Evolutionary conservation across 2,329 filamentous ascomycete genomes (phyloP), one percentile per base, ranked within the genome.

Genomic region (Macrophomina pseudophaseolina): DNA sequence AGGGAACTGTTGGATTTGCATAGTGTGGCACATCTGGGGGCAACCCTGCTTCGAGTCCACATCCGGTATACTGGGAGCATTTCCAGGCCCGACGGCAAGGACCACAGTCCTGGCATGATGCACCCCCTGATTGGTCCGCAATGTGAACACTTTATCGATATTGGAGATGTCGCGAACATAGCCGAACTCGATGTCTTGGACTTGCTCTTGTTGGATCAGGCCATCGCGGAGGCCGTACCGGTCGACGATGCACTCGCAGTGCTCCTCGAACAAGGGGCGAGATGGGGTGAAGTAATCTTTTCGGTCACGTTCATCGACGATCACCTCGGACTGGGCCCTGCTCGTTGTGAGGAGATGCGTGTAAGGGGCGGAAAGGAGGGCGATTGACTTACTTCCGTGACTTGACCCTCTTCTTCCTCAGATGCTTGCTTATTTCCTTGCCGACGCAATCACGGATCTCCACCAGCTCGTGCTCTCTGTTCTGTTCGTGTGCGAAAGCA

Each of bases 351-450:
- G 51, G 5, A 14, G 6, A 63, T n/a, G 14, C 18, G 12, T 5
- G 12, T 18, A 35, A 23, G 23, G 23, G 23, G 23, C 23, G 23
- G 23, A 23, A 23, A 23, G 23, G 23, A 23, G 23, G 23, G 23
- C n/a, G 5, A 4, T 8, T 58, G 18, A 83, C 82, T 82, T 83
- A 74, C 80, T 80, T 64, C 64, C 62, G 44, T 48, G 53, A n/a
- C 32, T 73, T 74, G 16, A 72, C 79, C 75, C 88, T 87, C 82
- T 92, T 93, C 81, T 89, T 90, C 75, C 80, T 82, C 67, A 87
- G 85, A 76, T 94, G 90, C 79, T 94, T 94, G 80, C 90, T 93
- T 66, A 93, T 77, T 72, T 93, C 91, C 72, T 90, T 92, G 0
- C 92, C 91, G 0, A 93, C 91, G 69, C 91, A 93, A 2, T 90